phyloP scores from a whole-genome alignment of 2,329 filamentous ascomycete species.

The Alternaria gaisen region DNA sequence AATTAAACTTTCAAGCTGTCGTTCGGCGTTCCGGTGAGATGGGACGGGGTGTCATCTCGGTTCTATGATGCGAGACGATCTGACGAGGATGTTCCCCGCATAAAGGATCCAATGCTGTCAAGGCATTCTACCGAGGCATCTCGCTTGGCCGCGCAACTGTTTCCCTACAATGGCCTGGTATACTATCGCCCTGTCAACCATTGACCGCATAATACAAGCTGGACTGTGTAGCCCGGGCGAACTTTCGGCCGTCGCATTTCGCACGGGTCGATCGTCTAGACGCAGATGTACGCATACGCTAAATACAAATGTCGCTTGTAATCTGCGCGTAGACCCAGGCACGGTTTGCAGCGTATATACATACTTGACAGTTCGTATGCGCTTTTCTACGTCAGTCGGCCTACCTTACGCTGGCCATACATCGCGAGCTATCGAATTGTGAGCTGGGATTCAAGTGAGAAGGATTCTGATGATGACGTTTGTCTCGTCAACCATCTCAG shows the following conservation, averaged over 20 bases:
- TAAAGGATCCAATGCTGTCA: neutral
- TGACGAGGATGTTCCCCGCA: constrained; percentile 10
- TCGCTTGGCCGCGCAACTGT: neutral
- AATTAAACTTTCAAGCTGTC: constrained; percentile 1
- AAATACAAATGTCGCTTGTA: neutral
- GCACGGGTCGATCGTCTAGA: neutral
- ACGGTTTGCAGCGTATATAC: neutral
- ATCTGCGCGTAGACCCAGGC: neutral
- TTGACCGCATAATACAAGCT: neutral
- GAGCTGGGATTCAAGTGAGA: neutral
- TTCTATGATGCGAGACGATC: constrained; percentile 5
- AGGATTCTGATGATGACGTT: neutral
- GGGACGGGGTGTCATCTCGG: constrained; percentile 16
- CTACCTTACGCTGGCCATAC: neutral
- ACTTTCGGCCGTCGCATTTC: neutral
- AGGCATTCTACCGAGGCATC: constrained; percentile 11
- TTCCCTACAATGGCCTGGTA: neutral
- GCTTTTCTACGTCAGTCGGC: neutral
- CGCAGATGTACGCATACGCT: neutral
- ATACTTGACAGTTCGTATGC: neutral
- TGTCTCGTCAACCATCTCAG: neutral
- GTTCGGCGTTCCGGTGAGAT: neutral
- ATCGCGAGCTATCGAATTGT: neutral
- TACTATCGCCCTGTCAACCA: neutral
- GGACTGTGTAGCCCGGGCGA: neutral